phyloP scores from a whole-genome alignment of 306 rosid genomes.

The Dicorynia guianensis region DNA sequence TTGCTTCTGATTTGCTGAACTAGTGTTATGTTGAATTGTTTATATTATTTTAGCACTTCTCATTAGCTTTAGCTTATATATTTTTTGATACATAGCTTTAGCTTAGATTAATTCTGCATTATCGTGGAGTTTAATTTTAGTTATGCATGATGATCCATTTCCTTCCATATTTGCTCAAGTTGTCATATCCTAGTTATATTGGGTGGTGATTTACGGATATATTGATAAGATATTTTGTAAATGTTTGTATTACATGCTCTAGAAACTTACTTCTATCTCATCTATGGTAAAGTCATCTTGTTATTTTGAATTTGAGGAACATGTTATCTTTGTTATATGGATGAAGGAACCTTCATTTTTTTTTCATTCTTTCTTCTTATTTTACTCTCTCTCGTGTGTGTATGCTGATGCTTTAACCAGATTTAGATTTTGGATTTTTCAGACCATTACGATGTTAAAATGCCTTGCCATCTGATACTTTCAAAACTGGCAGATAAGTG shows the following conservation, averaged over 20 bases:
- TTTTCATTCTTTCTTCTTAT: background rate
- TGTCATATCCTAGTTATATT: no score
- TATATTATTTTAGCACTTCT: background rate
- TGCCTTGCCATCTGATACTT: constrained; percentile 99
- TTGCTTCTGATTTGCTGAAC: constrained; percentile 31
- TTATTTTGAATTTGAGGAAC: background rate
- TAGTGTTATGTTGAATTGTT: constrained; percentile 22
- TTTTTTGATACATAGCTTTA: no score
- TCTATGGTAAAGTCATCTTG: background rate
- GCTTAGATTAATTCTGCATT: background rate
- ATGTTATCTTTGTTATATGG: constrained; percentile 3
- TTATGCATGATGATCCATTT: no score
- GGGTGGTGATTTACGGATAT: no score
- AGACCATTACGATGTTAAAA: constrained; percentile 99
- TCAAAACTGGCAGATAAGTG: constrained; percentile 97
- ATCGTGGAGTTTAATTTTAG: no score
- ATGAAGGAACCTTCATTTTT: background rate
- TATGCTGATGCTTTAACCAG: background rate
- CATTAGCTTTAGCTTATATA: background rate
- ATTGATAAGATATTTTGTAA: no score
- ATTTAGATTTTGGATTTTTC: constrained; percentile 34
- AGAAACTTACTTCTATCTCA: background rate
- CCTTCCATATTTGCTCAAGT: no score
- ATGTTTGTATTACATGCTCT: no score
- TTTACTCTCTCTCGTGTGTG: no score